Base-by-base conservation (phyloP, 345 rosid genomes). In the Chamaenerion angustifolium region DNA sequence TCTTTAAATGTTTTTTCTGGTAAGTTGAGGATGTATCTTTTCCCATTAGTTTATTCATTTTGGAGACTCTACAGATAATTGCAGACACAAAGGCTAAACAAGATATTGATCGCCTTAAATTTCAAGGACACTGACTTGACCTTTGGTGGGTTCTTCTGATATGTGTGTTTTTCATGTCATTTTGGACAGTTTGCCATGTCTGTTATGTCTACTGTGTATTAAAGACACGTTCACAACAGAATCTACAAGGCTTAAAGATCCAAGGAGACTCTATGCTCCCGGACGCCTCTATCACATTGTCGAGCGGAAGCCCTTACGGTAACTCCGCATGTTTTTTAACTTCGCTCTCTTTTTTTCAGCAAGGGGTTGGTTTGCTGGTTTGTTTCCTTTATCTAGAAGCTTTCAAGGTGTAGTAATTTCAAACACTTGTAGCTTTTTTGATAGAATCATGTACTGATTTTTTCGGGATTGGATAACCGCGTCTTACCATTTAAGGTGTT, bases 281-380 rank as follows among this genome's bases (percentile, higher is more conserved):
- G 95, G 96, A 56, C 83, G 98, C 57, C 69, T 86, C 23, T 92
- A 92, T 66, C 98, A 92, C 70, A 80, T 92, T 37, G 80, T 92
- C 1, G 96, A 73, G 71, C 81, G 98, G 56, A 86, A 66, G 65
- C 94, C 87, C 44, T 60, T 79, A 42, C 76, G 96, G 98, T 92
- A 74, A 15, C 16, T 16, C 13, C n/a, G n/a, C n/a, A n/a, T n/a
- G n/a, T n/a, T 23, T 23, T 23, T 23, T 2, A 23, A n/a, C n/a
- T n/a, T n/a, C n/a, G n/a, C n/a, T n/a, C n/a, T n/a, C n/a, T n/a
- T n/a, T n/a, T n/a, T n/a, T n/a, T n/a, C n/a, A n/a, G n/a, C n/a
- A n/a, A n/a, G n/a, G n/a, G 27, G 27, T n/a, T n/a, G n/a, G n/a
- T n/a, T n/a, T n/a, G n/a, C n/a, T 5, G 27, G 27, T 23, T 23